Conservation (phyloP, 176 grass and related monocot genomes). For the Chrysopogon serrulatus region DNA sequence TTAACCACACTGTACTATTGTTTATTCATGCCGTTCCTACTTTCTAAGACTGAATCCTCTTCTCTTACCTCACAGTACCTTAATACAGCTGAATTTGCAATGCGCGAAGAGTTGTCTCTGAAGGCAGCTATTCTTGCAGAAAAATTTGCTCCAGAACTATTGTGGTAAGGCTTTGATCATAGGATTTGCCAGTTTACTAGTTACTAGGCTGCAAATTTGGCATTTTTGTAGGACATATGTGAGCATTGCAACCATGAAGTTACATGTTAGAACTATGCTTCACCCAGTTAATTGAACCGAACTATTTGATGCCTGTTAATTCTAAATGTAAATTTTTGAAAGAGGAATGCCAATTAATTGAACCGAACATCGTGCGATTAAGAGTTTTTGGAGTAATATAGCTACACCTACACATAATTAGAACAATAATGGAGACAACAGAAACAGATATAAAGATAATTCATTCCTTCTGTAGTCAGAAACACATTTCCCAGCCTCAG, state of each 20-base stretch:
- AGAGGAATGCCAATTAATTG: background rate
- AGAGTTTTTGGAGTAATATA: background rate
- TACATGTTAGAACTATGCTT: background rate
- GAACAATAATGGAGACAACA: background rate
- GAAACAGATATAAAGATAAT: background rate
- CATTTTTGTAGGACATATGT: background rate
- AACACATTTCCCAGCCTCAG: background rate
- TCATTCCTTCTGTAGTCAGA: background rate
- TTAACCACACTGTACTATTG: background rate
- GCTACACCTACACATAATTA: background rate
- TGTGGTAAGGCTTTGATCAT: conserved; percentile 56
- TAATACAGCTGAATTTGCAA: conserved; percentile 92
- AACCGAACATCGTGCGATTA: background rate
- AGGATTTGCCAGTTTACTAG: background rate
- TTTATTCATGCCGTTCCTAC: conserved; percentile 13
- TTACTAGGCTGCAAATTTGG: background rate
- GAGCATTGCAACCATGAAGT: background rate
- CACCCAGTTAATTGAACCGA: background rate
- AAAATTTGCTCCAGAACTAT: conserved; percentile 99
- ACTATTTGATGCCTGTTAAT: background rate
- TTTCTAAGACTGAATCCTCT: conserved; percentile 24
- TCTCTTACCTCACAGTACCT: conserved; percentile 70
- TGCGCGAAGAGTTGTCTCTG: conserved; percentile 95
- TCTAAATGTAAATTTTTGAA: background rate
- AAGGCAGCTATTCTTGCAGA: conserved; percentile 97